These are phyloP conservation scores for Collybia nuda DNA, from an alignment of 768 basidiomycete species.

Conservation along the genomic window DNA sequence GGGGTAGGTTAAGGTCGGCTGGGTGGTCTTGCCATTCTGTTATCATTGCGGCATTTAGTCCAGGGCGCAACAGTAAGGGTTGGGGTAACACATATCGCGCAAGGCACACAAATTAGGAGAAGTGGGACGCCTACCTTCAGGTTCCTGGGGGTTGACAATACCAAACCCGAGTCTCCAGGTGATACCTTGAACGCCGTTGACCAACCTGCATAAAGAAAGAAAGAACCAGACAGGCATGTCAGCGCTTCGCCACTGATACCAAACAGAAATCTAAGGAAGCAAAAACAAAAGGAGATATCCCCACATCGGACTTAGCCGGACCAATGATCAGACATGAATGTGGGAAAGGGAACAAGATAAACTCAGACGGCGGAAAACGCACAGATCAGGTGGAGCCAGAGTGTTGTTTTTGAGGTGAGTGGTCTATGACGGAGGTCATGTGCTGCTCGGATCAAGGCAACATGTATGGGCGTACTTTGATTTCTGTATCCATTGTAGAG, in stretches of 20 bases:
- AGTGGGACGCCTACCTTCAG: conserved; percentile 45
- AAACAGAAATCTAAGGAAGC: conserved; percentile 3
- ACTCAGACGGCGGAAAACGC: conserved; percentile 19
- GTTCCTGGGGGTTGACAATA: conserved; percentile 45
- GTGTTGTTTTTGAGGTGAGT: conserved; percentile 51
- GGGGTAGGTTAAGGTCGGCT: conserved; percentile 49
- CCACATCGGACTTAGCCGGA: conserved; percentile 12
- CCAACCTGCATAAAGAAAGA: conserved; percentile 32
- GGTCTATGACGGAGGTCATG: conserved; percentile 29
- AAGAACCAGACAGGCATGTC: conserved; percentile 1
- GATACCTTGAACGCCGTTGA: conserved; percentile 59
- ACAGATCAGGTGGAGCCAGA: conserved; percentile 63
- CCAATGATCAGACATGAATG: conserved; percentile 1
- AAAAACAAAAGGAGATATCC: conserved; percentile 9
- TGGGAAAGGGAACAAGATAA: conserved; percentile 13
- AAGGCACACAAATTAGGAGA: conserved; percentile 2
- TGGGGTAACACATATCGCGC: neutral
- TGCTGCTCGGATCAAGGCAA: conserved; percentile 1
- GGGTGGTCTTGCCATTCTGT: conserved; percentile 61
- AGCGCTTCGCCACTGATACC: conserved; percentile 2
- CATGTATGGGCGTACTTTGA: conserved; percentile 37
- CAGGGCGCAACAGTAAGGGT: neutral
- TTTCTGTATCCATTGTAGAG: conserved; percentile 57
- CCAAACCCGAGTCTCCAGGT: conserved; percentile 68
- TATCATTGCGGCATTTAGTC: conserved; percentile 7